Percentiles rank a stretch among this genome's conserved stretches.
These are phyloP conservation scores for Sporobolomyces roseus DNA, from an alignment of 768 basidiomycete genomes.

Conservation along the genomic window DNA sequence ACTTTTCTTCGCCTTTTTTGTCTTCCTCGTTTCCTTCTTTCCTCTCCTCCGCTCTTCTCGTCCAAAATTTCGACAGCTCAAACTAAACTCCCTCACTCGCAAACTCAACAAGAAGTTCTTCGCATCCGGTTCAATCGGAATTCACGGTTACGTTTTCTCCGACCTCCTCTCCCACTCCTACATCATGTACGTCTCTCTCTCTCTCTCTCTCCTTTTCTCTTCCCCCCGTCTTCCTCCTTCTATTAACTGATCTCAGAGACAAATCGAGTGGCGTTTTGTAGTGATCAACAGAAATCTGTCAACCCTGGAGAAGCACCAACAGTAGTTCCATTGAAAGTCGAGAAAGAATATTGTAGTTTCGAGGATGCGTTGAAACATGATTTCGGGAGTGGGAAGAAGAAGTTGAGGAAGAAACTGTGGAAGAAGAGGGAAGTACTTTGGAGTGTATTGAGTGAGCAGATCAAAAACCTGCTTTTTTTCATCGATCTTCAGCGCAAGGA, in stretches of 20 bases:
- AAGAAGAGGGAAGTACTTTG: constrained; percentile 56
- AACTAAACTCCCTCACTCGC: constrained; percentile 74
- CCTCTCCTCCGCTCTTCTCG: no score
- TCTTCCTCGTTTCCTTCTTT: no score
- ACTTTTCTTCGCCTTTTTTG: no score
- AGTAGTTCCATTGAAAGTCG: constrained; percentile 35
- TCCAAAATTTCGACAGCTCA: constrained; percentile 55
- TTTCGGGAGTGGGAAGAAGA: constrained; percentile 50
- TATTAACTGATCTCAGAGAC: no score
- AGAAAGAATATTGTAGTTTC: constrained; percentile 46
- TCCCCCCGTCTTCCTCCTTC: constrained; percentile 40
- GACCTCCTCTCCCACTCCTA: constrained; percentile 84
- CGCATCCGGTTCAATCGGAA: constrained; percentile 83
- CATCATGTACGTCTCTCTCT: constrained; percentile 63
- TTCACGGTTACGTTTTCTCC: constrained; percentile 89
- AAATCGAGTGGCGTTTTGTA: not conserved
- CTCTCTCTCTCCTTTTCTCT: constrained; percentile 58
- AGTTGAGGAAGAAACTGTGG: constrained; percentile 73
- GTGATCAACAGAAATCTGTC: constrained; percentile 80
- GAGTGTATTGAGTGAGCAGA: constrained; percentile 62
- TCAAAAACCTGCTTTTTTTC: constrained; percentile 36
- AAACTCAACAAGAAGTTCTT: constrained; percentile 74
- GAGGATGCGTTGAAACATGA: constrained; percentile 60
- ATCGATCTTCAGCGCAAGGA: no score
- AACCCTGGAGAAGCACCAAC: constrained; percentile 54